phyloP scores from a whole-genome alignment of 345 rosid species.

The Sisymbrium irio region DNA sequence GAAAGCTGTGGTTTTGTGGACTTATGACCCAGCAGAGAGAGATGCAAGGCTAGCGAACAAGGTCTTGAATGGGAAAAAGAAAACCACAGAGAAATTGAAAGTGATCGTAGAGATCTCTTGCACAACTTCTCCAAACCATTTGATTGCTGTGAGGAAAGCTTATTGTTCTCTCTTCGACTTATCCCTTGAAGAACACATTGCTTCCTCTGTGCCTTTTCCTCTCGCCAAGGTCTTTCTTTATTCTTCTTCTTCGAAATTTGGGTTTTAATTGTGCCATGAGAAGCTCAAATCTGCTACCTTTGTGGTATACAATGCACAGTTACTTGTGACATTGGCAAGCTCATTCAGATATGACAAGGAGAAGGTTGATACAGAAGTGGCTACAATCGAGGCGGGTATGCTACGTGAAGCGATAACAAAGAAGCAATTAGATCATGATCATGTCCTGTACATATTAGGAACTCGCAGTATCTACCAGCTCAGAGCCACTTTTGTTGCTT shows the following conservation, averaged over 20 bases:
- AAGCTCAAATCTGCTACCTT: not conserved
- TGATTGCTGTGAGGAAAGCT: slow-evolving; percentile 66
- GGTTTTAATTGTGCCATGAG: not conserved
- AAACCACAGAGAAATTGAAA: slow-evolving; percentile 45
- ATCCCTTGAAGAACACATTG: slow-evolving; percentile 83
- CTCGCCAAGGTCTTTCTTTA: slow-evolving; percentile 58
- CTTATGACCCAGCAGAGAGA: slow-evolving; percentile 74
- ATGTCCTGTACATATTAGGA: slow-evolving; percentile 54
- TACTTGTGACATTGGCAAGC: slow-evolving; percentile 64
- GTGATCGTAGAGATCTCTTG: slow-evolving; percentile 77
- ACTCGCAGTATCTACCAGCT: slow-evolving; percentile 77
- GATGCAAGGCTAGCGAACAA: slow-evolving; percentile 73
- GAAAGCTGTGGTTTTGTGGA: slow-evolving; percentile 77
- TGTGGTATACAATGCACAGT: slow-evolving; percentile 34
- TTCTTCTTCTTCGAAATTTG: not conserved
- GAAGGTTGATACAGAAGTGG: slow-evolving; percentile 47
- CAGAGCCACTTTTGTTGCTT: slow-evolving; percentile 59
- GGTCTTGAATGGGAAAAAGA: slow-evolving; percentile 46
- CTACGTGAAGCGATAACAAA: slow-evolving; percentile 56
- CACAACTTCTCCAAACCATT: slow-evolving; percentile 68
- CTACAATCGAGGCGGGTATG: slow-evolving; percentile 59
- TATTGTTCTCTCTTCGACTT: slow-evolving; percentile 60
- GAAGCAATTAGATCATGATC: slow-evolving; percentile 62
- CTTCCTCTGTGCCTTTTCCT: slow-evolving; percentile 42
- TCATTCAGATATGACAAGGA: slow-evolving; percentile 78